Evolutionary conservation across 495 filamentous ascomycete species (phyloP).

Genomic region (Rhizodiscina lignyota): DNA sequence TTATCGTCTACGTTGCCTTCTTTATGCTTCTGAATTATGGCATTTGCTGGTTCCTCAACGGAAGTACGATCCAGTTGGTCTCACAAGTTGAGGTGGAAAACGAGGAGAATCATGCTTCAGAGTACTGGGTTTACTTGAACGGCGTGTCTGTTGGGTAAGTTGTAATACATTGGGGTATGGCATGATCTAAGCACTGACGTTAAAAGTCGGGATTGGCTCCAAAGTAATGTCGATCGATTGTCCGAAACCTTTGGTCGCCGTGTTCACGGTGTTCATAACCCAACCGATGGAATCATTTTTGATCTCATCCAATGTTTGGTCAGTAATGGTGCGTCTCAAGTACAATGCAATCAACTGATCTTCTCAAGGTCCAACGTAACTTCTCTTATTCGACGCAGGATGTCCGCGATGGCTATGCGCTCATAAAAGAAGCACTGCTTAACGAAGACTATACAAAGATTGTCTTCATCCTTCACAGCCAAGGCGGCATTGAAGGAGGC

Average conservation of each 20-base stretch:
- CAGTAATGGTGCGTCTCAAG: neutral
- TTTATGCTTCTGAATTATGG: conserved; percentile 5
- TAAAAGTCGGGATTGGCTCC: conserved; percentile 30
- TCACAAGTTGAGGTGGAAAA: conserved; percentile 5
- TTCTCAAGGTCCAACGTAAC: conserved; percentile 55
- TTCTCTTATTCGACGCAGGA: conserved; percentile 58
- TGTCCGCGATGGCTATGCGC: conserved; percentile 34
- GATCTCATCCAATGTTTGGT: conserved; percentile 11
- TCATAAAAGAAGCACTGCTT: conserved; percentile 42
- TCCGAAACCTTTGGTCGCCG: conserved; percentile 59
- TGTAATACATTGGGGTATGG: conserved; percentile 3
- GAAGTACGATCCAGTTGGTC: neutral
- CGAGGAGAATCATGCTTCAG: conserved; percentile 24
- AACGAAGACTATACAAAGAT: conserved; percentile 48
- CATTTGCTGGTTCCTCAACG: conserved; percentile 11
- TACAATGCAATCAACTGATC: conserved; percentile 36
- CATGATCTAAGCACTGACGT: conserved; percentile 2
- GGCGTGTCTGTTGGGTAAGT: conserved; percentile 45
- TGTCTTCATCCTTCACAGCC: conserved; percentile 63
- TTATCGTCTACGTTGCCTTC: conserved; percentile 5
- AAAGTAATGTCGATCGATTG: conserved; percentile 54
- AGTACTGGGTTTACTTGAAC: conserved; percentile 64
- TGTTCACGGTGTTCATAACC: conserved; percentile 69
- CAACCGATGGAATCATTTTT: conserved; percentile 30
- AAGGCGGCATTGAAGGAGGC: conserved; percentile 64